Evolutionary conservation across 2,329 filamentous ascomycete genomes (phyloP), one percentile per base, ranked within the genome.

Genomic region (Apiospora arundinis): DNA sequence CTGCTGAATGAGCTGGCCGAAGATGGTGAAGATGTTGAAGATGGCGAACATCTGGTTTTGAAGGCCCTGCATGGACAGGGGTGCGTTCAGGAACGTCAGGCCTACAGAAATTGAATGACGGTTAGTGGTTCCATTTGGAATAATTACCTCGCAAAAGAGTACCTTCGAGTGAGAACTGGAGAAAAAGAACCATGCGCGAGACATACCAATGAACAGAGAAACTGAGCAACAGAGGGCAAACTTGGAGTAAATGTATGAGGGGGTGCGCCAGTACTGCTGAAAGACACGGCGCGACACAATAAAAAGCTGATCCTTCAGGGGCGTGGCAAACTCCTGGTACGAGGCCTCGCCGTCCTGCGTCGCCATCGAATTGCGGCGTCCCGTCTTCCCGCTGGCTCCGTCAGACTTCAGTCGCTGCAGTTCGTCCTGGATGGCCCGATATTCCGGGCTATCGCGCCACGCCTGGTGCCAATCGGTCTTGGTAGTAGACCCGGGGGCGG

Each of bases 241-340:
- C 82, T 96, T 95, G 71, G 92, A 88, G 80, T 93, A 92, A 76
- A 96, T 91, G 81, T 96, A 96, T 11, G 86, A 85, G 0, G 93
- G 93, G 70, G 90, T 93, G 63, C 93, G 89, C 93, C 93, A 95
- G 85, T 95, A 95, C 78, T 96, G 93, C 76, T 93, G 88, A 81
- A 95, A 95, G 8, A 95, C 90, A 71, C 93, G 90, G 8, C 85
- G 76, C 1, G 89, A 90, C 56, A 94, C 92, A 72, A 91, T 85
- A 63, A 80, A 82, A 0, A 95, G 81, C 78, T 97, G 95, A 0
- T 84, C 77, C 0, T 72, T 72, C 77, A 97, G 92, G 0, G 93
- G 91, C 76, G 93, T 92, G 6, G 95, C 94, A 73, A 97, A 97
- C 80, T 96, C 93, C 8, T 88, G 84, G 74, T 77, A 73, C 0